Conservation (phyloP, 1,139 yeast genomes). For the Suhomyces yuchorum region DNA sequence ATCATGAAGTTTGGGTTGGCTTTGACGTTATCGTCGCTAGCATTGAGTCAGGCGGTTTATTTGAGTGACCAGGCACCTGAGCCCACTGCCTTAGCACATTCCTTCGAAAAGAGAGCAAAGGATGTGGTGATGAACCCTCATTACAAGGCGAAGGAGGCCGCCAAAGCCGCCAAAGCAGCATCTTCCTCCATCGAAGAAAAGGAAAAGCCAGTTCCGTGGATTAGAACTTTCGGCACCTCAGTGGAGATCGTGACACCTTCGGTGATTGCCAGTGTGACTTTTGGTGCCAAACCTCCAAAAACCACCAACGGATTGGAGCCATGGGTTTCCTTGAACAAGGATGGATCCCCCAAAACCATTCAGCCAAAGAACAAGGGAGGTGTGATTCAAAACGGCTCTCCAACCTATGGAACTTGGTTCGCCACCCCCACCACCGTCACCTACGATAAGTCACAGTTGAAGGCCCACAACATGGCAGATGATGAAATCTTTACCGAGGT, state of each 20-base stretch:
- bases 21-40: conserved; percentile 10
- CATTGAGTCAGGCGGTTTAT: conserved; percentile 6
- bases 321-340: conserved; percentile 79
- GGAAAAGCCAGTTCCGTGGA: conserved; percentile 61
- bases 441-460: conserved; percentile 57
- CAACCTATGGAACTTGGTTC: conserved; percentile 77
- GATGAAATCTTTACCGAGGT: conserved; percentile 60
- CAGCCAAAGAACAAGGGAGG: conserved; percentile 76
- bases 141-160: conserved; percentile 35
- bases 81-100: conserved; percentile 5
- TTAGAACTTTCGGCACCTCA: conserved; percentile 60
- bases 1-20: conserved; percentile 13
- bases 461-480: conserved; percentile 70
- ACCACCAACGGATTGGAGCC: conserved; percentile 70
- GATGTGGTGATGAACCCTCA: conserved; percentile 46
- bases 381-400: conserved; percentile 61
- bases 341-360: conserved; percentile 81
- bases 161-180: conserved; percentile 9
- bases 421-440: conserved; percentile 65
- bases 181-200: conserved; percentile 13
- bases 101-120: conserved; percentile 34
- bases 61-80: conserved; percentile 4
- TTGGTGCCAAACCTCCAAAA: conserved; percentile 69
- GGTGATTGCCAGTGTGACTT: conserved; percentile 78
- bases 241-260: conserved; percentile 77